Conservation (phyloP, 1,139 yeast genomes). For the Blastobotrys ciferrii region DNA sequence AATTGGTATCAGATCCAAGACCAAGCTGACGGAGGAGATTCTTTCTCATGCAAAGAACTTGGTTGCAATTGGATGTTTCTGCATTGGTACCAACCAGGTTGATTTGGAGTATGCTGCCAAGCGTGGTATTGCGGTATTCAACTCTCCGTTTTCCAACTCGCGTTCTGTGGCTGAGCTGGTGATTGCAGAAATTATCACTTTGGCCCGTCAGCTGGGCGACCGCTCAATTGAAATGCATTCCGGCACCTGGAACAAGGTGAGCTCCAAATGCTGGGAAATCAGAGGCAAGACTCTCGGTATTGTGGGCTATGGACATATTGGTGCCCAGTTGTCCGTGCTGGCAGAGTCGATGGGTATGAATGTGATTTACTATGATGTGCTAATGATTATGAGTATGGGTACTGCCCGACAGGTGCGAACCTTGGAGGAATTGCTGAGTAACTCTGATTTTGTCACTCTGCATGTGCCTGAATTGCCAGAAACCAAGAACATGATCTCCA, state of each 20-base stretch:
- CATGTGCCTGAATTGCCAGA: slow-evolving; percentile 96
- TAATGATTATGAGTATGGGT: slow-evolving; percentile 95
- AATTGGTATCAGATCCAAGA: slow-evolving; percentile 96
- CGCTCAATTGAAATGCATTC: slow-evolving; percentile 95
- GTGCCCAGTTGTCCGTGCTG: slow-evolving; percentile 91
- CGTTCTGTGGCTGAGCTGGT: slow-evolving; percentile 98
- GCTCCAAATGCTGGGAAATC: slow-evolving; percentile 96
- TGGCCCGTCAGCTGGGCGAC: slow-evolving; percentile 97
- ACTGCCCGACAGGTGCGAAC: slow-evolving; percentile 91
- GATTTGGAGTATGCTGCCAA: slow-evolving; percentile 89
- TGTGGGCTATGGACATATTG: slow-evolving; percentile 97
- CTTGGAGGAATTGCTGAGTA: slow-evolving; percentile 73
- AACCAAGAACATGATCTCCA: slow-evolving; percentile 83
- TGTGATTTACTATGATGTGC: slow-evolving; percentile 87
- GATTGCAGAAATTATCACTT: slow-evolving; percentile 87
- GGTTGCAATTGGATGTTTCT: slow-evolving; percentile 94
- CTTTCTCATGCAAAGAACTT: slow-evolving; percentile 84
- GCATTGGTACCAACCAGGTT: slow-evolving; percentile 98
- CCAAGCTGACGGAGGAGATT: slow-evolving; percentile 77
- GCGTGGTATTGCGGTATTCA: slow-evolving; percentile 93
- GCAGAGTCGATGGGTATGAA: slow-evolving; percentile 99
- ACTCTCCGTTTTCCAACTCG: slow-evolving; percentile 97
- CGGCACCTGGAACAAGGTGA: slow-evolving; percentile 97
- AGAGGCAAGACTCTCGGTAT: slow-evolving; percentile 98
- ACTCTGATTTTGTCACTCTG: slow-evolving; percentile 84